These are phyloP conservation scores for Hirschfeldia incana DNA, from an alignment of 345 rosid species.

Conservation along the genomic window DNA sequence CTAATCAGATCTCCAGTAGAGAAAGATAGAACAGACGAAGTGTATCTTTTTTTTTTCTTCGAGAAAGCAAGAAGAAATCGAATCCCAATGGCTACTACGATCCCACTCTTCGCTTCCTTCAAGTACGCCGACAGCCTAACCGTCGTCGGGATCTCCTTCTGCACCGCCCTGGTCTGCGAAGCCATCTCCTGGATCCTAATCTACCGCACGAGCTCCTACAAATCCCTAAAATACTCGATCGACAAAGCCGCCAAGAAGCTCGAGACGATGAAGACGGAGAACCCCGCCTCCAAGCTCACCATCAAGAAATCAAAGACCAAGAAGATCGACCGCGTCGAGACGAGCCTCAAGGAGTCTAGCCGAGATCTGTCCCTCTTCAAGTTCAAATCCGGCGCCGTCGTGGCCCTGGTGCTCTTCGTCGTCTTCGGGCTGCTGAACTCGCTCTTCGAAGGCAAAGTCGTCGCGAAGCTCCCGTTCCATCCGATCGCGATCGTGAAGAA, in stretches of 20 bases:
- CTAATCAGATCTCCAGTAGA: slow-evolving; percentile 10
- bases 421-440: slow-evolving; percentile 91
- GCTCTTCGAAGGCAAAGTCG: slow-evolving; percentile 90
- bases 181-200: slow-evolving; percentile 95
- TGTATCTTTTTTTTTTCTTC: too few relatives aligned
- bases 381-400: slow-evolving; percentile 99
- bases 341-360: slow-evolving; percentile 88
- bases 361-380: slow-evolving; percentile 95
- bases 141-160: slow-evolving; percentile 85
- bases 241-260: slow-evolving; percentile 96
- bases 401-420: slow-evolving; percentile 84
- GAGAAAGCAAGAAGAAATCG: not conserved
- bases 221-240: slow-evolving; percentile 86
- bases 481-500: slow-evolving; percentile 78
- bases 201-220: slow-evolving; percentile 95
- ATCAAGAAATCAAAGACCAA: slow-evolving; percentile 81
- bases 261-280: slow-evolving; percentile 83
- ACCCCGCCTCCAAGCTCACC: slow-evolving; percentile 49
- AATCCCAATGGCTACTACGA: slow-evolving; percentile 43
- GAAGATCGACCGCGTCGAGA: slow-evolving; percentile 95
- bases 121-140: slow-evolving; percentile 82
- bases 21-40: not conserved
- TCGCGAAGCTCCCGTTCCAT: slow-evolving; percentile 85
- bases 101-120: slow-evolving; percentile 55
- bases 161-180: slow-evolving; percentile 93